phyloP scores from a whole-genome alignment of 306 rosid genomes.

The Inga laurina region DNA sequence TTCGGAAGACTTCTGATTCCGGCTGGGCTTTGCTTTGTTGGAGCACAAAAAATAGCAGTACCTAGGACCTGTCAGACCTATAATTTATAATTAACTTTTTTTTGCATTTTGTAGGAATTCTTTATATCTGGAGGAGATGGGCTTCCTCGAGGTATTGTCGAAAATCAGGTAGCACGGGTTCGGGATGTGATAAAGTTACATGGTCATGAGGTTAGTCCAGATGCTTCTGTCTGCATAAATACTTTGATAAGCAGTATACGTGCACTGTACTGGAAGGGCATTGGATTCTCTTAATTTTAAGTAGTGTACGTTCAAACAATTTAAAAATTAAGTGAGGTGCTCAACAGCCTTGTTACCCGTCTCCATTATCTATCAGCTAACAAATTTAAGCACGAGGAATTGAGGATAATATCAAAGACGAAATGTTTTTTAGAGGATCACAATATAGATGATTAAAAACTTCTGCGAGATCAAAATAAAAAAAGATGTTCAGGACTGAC shows the following conservation, averaged over 20 bases:
- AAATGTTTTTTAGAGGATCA: neutral
- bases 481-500: neutral
- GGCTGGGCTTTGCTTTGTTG: conserved; percentile 5
- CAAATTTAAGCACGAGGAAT: neutral
- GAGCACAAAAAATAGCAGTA: neutral
- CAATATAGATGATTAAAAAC: neutral
- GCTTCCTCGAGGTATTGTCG: conserved; percentile 96
- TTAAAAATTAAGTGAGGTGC: neutral
- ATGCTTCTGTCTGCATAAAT: conserved; percentile 24
- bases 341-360: neutral
- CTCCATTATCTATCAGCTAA: neutral
- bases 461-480: neutral
- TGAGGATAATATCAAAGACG: neutral
- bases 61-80: neutral
- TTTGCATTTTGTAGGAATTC: conserved; percentile 64
- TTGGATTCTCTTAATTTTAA: neutral
- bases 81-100: neutral
- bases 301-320: neutral
- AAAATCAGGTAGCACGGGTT: conserved; percentile 88
- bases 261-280: neutral
- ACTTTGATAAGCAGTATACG: neutral
- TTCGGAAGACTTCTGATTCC: neutral
- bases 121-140: conserved; percentile 99
- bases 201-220: conserved; percentile 73
- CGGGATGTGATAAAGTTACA: conserved; percentile 81